Evolutionary conservation across 2,329 filamentous ascomycete species (phyloP).

Genomic region (Leptoxyphium fumago): DNA sequence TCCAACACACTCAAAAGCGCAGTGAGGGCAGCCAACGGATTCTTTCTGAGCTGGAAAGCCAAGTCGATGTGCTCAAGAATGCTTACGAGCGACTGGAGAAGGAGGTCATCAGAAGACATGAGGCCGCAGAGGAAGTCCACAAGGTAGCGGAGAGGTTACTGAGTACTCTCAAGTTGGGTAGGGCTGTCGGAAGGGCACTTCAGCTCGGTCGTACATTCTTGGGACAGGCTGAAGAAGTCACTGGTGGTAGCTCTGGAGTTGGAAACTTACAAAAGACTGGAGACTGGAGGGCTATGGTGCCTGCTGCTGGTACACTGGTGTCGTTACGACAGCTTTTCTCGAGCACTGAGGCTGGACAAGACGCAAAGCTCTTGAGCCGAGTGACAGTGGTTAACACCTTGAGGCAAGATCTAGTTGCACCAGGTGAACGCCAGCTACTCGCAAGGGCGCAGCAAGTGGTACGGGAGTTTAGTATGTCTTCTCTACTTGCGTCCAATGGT

Average conservation of each 20-base stretch:
- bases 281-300: conserved; percentile 54
- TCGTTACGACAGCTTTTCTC: conserved; percentile 59
- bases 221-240: conserved; percentile 62
- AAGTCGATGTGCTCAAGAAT: conserved; percentile 66
- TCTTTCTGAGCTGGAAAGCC: conserved; percentile 60
- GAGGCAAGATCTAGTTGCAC: conserved; percentile 52
- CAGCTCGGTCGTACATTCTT: conserved; percentile 76
- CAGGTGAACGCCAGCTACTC: conserved; percentile 59
- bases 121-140: conserved; percentile 69
- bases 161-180: conserved; percentile 61
- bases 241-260: conserved; percentile 32
- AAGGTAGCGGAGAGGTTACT: conserved; percentile 64
- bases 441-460: conserved; percentile 64
- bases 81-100: conserved; percentile 75
- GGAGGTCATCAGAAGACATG: conserved; percentile 75
- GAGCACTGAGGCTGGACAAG: conserved; percentile 52
- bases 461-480: conserved; percentile 67
- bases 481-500: conserved; percentile 26
- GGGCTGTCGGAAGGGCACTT: conserved; percentile 63
- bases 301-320: conserved; percentile 66
- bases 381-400: conserved; percentile 60
- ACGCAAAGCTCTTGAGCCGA: conserved; percentile 60
- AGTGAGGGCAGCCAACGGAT: conserved; percentile 58
- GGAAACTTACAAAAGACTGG: conserved; percentile 1
- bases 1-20: conserved; percentile 63